Evolutionary conservation across 768 basidiomycete genomes (phyloP).

Genomic region (Pleurotus citrinopileatus): DNA sequence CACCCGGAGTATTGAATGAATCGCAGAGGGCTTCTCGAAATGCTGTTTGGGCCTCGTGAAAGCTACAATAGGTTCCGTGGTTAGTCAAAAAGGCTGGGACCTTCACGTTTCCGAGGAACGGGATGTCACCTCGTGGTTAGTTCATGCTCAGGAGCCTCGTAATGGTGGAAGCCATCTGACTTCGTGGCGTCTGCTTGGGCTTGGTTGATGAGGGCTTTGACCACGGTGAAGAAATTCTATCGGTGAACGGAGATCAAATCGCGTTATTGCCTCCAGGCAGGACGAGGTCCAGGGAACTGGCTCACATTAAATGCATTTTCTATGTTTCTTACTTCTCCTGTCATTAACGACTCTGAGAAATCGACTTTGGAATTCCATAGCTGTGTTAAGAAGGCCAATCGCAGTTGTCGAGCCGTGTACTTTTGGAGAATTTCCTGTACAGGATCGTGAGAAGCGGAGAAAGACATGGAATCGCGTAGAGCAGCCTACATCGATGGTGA

Average conservation of each 20-base stretch:
- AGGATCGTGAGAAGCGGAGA: conserved; percentile 7
- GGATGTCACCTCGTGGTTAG: conserved; percentile 55
- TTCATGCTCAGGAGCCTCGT: conserved; percentile 64
- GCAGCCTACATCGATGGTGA: conserved; percentile 86
- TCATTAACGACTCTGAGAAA: conserved; percentile 89
- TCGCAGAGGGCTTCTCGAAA: conserved; percentile 92
- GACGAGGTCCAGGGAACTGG: conserved; percentile 8
- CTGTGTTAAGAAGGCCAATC: conserved; percentile 88
- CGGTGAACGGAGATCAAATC: conserved; percentile 11
- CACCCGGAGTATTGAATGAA: conserved; percentile 93
- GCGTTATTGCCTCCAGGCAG: conserved; percentile 8
- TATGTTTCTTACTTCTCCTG: conserved; percentile 81
- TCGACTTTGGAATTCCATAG: conserved; percentile 93
- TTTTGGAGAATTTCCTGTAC: conserved; percentile 79
- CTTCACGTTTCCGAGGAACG: conserved; percentile 1
- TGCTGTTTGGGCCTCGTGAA: conserved; percentile 67
- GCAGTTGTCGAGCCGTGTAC: conserved; percentile 83
- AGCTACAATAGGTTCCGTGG: conserved; percentile 36
- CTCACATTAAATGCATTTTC: conserved; percentile 85
- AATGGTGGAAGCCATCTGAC: conserved; percentile 64
- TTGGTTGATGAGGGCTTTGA: conserved; percentile 75
- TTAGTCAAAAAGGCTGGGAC: neutral
- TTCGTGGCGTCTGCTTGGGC: conserved; percentile 41
- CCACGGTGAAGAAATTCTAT: conserved; percentile 92
- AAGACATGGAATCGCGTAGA: conserved; percentile 8